Conservation (phyloP, 441 rosid species). For the Bruguiera hainesii region DNA sequence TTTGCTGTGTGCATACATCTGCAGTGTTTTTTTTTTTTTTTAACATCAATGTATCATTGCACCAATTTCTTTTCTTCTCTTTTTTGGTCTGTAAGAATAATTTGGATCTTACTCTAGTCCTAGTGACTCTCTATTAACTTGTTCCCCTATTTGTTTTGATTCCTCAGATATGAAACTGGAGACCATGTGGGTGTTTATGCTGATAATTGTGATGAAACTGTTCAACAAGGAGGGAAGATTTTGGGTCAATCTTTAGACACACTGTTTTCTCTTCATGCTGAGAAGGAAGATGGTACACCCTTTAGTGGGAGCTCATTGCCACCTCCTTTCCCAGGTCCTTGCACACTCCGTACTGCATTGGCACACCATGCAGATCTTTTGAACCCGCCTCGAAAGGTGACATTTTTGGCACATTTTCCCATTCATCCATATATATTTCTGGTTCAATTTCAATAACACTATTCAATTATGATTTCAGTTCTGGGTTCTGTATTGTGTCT, state of each 20-base stretch:
- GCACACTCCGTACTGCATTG: conserved; percentile 65
- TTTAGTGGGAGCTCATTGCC: conserved; percentile 65
- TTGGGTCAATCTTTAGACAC: conserved; percentile 68
- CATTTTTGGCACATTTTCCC: conserved; percentile 2
- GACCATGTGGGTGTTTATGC: conserved; percentile 87
- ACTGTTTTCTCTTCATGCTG: conserved; percentile 66
- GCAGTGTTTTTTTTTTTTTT: background rate
- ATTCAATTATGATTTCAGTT: conserved; percentile 4
- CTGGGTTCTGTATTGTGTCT: conserved; percentile 15
- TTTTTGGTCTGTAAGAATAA: conserved; percentile 1
- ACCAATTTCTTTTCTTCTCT: background rate
- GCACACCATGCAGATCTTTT: conserved; percentile 78
- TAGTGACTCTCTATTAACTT: background rate
- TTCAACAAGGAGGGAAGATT: conserved; percentile 69
- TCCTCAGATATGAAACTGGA: conserved; percentile 83
- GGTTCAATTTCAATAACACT: background rate
- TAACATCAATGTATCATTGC: background rate
- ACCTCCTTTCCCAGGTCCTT: conserved; percentile 84
- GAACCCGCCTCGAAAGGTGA: conserved; percentile 80
- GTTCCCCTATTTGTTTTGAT: conserved; percentile 1
- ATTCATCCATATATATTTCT: conserved; percentile 7
- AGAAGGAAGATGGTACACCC: conserved; percentile 66
- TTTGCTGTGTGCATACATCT: background rate
- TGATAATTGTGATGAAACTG: conserved; percentile 68
- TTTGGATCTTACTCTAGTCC: background rate